Evolutionary conservation across 495 filamentous ascomycete genomes (phyloP).

Genomic region (Trichocladium antarcticum): DNA sequence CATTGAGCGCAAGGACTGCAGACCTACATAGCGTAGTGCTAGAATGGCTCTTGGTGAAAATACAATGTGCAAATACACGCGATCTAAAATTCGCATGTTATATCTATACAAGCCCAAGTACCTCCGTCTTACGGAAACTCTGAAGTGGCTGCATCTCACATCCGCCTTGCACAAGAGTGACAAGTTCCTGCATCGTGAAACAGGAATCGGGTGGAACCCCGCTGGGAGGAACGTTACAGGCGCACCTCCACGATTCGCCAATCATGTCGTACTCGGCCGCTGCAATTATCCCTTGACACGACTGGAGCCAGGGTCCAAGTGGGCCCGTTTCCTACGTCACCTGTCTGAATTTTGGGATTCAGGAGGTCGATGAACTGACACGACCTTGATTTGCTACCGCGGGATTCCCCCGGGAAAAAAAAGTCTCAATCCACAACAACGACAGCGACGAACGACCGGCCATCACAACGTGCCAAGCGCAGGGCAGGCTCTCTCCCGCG

Average conservation of each 20-base stretch:
- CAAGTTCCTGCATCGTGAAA: neutral
- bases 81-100: no score
- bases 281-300: constrained; percentile 24
- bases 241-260: neutral
- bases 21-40: no score
- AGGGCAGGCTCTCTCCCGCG: neutral
- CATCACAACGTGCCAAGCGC: neutral
- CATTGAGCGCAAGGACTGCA: no score
- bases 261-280: constrained; percentile 6
- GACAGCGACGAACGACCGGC: neutral
- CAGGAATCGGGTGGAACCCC: neutral
- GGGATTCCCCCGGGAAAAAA: neutral
- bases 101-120: no score
- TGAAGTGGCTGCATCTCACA: neutral
- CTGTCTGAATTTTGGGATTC: constrained; percentile 10
- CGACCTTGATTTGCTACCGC: neutral
- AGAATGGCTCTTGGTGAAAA: no score
- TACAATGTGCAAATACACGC: no score
- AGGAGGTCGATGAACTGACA: constrained; percentile 1
- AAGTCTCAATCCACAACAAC: neutral
- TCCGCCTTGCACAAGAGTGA: neutral
- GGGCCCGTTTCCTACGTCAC: constrained; percentile 15
- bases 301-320: neutral
- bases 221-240: constrained; percentile 1
- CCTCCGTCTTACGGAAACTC: neutral